Conservation (phyloP, 495 filamentous ascomycete species). For the Pseudoneurospora amorphoporcata region DNA sequence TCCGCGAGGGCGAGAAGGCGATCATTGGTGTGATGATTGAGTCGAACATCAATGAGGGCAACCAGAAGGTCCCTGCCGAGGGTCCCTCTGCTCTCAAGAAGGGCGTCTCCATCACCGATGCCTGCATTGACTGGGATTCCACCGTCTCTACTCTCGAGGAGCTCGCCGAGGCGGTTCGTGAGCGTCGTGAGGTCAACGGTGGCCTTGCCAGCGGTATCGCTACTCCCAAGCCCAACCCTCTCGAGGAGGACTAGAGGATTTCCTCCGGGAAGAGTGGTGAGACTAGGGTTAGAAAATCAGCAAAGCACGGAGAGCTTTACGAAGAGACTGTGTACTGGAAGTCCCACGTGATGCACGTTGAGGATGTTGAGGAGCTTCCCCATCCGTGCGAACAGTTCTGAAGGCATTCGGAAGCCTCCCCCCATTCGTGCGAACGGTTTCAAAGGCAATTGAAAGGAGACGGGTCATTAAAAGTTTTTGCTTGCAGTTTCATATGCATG, state of each 20-base stretch:
- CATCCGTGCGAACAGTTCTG: neutral
- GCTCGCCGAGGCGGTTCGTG: slow-evolving; percentile 74
- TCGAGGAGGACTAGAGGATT: slow-evolving; percentile 34
- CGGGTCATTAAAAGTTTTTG: neutral
- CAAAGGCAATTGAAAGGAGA: neutral
- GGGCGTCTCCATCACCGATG: slow-evolving; percentile 95
- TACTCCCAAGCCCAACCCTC: slow-evolving; percentile 22
- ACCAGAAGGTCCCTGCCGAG: slow-evolving; percentile 85
- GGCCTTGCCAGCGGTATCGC: slow-evolving; percentile 15
- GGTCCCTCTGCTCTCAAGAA: slow-evolving; percentile 71
- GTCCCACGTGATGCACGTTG: neutral
- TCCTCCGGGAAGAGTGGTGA: neutral
- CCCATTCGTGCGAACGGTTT: neutral
- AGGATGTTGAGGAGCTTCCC: neutral
- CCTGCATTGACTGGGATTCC: slow-evolving; percentile 89
- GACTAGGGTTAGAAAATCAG: neutral
- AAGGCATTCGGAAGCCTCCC: neutral
- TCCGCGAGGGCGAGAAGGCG: slow-evolving; percentile 74
- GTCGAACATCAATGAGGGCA: slow-evolving; percentile 91
- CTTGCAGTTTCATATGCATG: neutral
- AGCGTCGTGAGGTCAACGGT: slow-evolving; percentile 46
- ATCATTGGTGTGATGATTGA: slow-evolving; percentile 99
- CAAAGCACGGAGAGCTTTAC: neutral
- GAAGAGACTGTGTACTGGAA: neutral
- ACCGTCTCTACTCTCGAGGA: slow-evolving; percentile 80